These are phyloP conservation scores for Euryodendron excelsum DNA, from an alignment of 148 eudicot genomes.

Conservation along the genomic window DNA sequence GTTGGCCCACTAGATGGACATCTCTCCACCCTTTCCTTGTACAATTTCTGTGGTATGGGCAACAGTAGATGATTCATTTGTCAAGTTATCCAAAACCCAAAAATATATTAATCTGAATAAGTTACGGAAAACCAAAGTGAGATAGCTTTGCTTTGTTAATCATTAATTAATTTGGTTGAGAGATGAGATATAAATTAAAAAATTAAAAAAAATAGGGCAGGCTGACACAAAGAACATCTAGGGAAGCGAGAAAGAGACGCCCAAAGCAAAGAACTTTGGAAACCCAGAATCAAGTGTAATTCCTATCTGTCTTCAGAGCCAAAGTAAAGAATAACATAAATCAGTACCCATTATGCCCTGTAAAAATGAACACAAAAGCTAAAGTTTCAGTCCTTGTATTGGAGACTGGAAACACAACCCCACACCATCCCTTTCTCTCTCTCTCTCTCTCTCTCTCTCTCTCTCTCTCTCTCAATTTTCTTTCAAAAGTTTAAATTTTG, in stretches of 20 bases:
- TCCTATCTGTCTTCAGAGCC: conserved; percentile 37
- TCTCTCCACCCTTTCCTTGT: background rate
- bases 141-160: background rate
- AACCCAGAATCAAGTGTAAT: conserved; percentile 46
- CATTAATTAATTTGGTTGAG: background rate
- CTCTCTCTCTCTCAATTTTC: conserved; percentile 22
- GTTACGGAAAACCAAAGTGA: background rate
- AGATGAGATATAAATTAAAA: background rate
- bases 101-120: background rate
- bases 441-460: conserved; percentile 18
- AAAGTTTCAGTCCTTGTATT: conserved; percentile 77
- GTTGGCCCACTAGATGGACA: background rate
- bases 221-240: conserved; percentile 71
- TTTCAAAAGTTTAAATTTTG: conserved; percentile 16
- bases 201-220: background rate
- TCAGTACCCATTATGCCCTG: conserved; percentile 15
- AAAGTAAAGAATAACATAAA: conserved; percentile 49
- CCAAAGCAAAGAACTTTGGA: conserved; percentile 53
- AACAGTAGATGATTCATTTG: background rate
- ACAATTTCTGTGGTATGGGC: background rate
- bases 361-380: conserved; percentile 37
- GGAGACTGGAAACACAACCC: conserved; percentile 75
- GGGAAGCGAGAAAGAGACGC: conserved; percentile 73
- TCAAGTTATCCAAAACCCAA: conserved; percentile 9
- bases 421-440: conserved; percentile 4